Evolutionary conservation across 139 green algal genomes (phyloP), one percentile per base, ranked within the genome.

Genomic region (Chlamydomonas incerta): DNA sequence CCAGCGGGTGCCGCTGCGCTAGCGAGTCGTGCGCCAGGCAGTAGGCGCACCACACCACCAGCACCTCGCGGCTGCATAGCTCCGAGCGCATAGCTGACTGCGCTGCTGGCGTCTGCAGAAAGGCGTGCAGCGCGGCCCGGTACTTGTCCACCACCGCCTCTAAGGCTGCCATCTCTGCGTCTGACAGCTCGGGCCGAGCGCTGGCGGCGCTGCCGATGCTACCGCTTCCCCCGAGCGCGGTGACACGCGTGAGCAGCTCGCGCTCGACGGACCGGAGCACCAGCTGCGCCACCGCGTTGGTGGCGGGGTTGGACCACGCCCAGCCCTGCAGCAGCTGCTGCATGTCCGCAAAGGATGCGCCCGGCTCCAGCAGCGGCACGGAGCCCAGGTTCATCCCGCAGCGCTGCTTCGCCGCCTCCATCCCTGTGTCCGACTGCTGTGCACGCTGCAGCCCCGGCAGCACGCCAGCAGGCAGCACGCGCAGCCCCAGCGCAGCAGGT

Each of bases 21-120:
- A 69, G 55, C 18, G 85, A 83, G 0, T 74, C 62, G 47, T 88
- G 74, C 24, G 58, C 73, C 3, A 91, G 41, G 89, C 92, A 95
- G 76, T 89, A 90, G 1, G 80, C 87, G 14, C 84, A 65, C 90
- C 90, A 95, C 57, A 75, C 68, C 55, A 93, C 79, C 73, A 93
- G 82, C 37, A 89, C 0, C 81, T 90, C 69, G 29, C 90, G 83
- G 85, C 88, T 91, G 84, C 83, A 87, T 28, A 92, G 88, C 70
- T 93, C 92, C 41, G 86, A 83, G 1, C 57, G 74, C 80, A 87
- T 87, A 2, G 60, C 82, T 14, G 88, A 73, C 55, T 62, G 18
- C 55, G 34, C 67, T 26, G 29, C 21, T 34, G 62, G 55, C 21
- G n/a, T 46, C 21, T 34, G 21, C 60, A 81, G 63, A 68, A 87